A percentile compares a stretch with the other conserved stretches of the same genome.
Conservation (phyloP, 768 basidiomycete species). For the Albatrellus ellisii region DNA sequence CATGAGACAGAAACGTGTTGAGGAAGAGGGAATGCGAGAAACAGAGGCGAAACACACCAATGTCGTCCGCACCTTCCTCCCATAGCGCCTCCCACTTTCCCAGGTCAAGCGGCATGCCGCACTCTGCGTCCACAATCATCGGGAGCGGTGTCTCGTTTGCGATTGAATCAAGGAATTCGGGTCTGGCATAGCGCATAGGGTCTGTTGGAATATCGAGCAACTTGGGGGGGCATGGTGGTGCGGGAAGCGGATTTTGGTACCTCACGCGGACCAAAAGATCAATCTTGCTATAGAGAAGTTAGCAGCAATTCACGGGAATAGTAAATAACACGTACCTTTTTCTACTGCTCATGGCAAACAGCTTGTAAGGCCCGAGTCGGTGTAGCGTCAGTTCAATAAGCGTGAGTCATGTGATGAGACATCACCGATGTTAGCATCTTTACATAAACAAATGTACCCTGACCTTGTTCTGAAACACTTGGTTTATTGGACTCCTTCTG, state of each 20-base stretch:
- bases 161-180: constrained; percentile 72
- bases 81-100: constrained; percentile 73
- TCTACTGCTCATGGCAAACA: constrained; percentile 33
- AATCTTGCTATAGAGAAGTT: constrained; percentile 41
- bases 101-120: constrained; percentile 91
- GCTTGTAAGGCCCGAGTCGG: neutral
- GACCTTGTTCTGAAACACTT: no score
- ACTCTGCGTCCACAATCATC: constrained; percentile 95
- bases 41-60: constrained; percentile 27
- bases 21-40: neutral
- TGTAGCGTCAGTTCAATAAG: no score
- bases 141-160: constrained; percentile 76
- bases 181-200: constrained; percentile 75
- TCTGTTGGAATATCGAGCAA: constrained; percentile 86
- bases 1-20: neutral
- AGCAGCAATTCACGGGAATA: neutral
- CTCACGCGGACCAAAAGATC: constrained; percentile 90
- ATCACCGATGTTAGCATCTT: no score
- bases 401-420: no score
- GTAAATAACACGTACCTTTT: constrained; percentile 29
- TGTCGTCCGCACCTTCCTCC: constrained; percentile 66
- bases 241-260: constrained; percentile 86
- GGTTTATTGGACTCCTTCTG: no score
- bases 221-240: constrained; percentile 96
- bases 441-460: no score